Conservation (phyloP, 805 yeast species). For the Lipomyces yamadae region DNA sequence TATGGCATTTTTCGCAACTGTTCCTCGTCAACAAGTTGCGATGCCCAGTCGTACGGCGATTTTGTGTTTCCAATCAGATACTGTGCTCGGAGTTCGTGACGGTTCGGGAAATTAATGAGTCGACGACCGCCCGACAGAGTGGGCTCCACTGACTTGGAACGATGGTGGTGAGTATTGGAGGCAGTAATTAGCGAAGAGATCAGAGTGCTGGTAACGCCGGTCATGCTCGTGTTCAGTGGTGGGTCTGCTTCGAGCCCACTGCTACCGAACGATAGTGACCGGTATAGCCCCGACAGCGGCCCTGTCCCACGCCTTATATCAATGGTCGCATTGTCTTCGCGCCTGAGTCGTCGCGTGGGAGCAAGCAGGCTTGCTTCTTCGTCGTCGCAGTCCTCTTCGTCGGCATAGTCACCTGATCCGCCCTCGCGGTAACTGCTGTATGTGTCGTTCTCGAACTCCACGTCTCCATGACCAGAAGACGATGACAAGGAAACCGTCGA, state of each 20-base stretch:
- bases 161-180: slow-evolving; percentile 24
- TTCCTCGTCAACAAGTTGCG: slow-evolving; percentile 38
- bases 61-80: slow-evolving; percentile 53
- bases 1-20: slow-evolving; percentile 41
- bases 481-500: not conserved
- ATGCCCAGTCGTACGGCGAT: slow-evolving; percentile 53
- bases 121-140: slow-evolving; percentile 5
- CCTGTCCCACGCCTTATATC: not conserved
- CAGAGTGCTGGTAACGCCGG: slow-evolving; percentile 16
- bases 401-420: slow-evolving; percentile 8
- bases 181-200: slow-evolving; percentile 24
- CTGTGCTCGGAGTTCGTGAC: slow-evolving; percentile 54
- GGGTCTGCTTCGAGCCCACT: slow-evolving; percentile 6
- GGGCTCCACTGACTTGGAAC: slow-evolving; percentile 18
- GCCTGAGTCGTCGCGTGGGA: slow-evolving; percentile 3
- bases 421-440: not conserved
- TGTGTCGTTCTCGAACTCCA: not conserved
- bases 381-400: slow-evolving; percentile 14
- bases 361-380: slow-evolving; percentile 5
- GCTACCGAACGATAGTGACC: slow-evolving; percentile 24
- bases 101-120: slow-evolving; percentile 36
- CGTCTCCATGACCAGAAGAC: not conserved
- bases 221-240: not conserved
- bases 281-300: slow-evolving; percentile 17
- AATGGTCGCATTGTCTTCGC: not conserved